phyloP scores from a whole-genome alignment of 2,329 filamentous ascomycete species.

The Ophiosphaerella narmari region DNA sequence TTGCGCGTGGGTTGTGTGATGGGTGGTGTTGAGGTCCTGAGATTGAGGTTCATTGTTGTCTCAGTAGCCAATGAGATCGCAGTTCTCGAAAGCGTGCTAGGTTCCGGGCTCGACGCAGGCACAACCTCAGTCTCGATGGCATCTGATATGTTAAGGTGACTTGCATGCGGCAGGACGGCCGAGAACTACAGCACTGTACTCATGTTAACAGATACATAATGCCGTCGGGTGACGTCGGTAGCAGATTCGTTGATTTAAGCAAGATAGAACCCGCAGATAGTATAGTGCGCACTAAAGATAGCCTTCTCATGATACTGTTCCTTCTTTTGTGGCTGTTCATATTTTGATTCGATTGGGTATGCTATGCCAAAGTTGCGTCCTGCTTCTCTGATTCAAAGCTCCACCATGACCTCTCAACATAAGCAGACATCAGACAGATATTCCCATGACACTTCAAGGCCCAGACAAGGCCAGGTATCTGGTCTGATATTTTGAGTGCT shows the following conservation, averaged over 20 bases:
- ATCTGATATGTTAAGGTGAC: slow-evolving; percentile 13
- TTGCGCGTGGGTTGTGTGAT: slow-evolving; percentile 36
- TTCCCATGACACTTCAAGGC: no score
- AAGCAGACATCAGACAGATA: neutral
- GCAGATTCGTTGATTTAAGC: slow-evolving; percentile 1
- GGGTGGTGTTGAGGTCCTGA: slow-evolving; percentile 43
- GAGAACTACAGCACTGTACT: slow-evolving; percentile 8
- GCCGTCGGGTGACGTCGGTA: slow-evolving; percentile 22
- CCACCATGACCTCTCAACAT: neutral
- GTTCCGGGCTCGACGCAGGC: slow-evolving; percentile 30
- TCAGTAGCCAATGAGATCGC: slow-evolving; percentile 34
- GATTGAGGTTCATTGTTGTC: slow-evolving; percentile 24
- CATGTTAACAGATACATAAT: neutral
- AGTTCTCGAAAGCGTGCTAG: slow-evolving; percentile 29
- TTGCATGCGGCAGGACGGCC: slow-evolving; percentile 11
- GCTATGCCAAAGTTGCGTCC: neutral
- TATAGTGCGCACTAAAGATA: neutral
- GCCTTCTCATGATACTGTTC: no score
- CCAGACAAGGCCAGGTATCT: no score
- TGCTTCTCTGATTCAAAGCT: neutral
- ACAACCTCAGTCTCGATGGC: slow-evolving; percentile 13
- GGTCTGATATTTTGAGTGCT: no score
- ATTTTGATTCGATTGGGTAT: no score
- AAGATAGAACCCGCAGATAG: neutral
- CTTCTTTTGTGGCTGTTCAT: no score